phyloP scores from a whole-genome alignment of 129 eudicot species.

The Saussurea involucrata region DNA sequence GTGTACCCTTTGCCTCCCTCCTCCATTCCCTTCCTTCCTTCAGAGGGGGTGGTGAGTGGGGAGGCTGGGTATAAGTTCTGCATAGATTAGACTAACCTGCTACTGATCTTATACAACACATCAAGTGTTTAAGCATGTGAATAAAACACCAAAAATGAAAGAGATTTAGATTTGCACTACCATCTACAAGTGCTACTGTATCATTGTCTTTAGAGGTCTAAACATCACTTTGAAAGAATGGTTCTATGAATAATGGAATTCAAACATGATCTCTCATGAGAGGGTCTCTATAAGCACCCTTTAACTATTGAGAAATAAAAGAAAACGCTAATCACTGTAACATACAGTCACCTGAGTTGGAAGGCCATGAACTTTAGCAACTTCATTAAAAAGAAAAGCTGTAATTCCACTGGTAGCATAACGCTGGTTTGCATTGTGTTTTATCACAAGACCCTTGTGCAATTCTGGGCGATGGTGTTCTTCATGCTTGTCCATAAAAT shows the following conservation, averaged over 20 bases:
- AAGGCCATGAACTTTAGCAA: slow-evolving; percentile 69
- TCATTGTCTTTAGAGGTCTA: neutral
- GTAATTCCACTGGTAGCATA: slow-evolving; percentile 97
- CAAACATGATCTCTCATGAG: neutral
- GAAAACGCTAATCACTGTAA: neutral
- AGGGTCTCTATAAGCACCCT: neutral
- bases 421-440: slow-evolving; percentile 96
- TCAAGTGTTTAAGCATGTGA: too few relatives aligned
- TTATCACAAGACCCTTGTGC: slow-evolving; percentile 86
- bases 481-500: slow-evolving; percentile 83
- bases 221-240: neutral
- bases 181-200: neutral
- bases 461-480: slow-evolving; percentile 87
- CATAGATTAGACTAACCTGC: neutral
- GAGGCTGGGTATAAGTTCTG: neutral
- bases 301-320: neutral
- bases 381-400: slow-evolving; percentile 87
- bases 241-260: neutral
- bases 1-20: neutral
- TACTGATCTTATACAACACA: too few relatives aligned
- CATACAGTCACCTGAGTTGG: slow-evolving; percentile 73
- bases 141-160: too few relatives aligned
- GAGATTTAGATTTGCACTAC: neutral
- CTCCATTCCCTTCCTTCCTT: neutral
- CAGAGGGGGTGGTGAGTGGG: neutral